phyloP scores from a whole-genome alignment of 2,329 filamentous ascomycete genomes.

The Aspergillus pseudonomiae region DNA sequence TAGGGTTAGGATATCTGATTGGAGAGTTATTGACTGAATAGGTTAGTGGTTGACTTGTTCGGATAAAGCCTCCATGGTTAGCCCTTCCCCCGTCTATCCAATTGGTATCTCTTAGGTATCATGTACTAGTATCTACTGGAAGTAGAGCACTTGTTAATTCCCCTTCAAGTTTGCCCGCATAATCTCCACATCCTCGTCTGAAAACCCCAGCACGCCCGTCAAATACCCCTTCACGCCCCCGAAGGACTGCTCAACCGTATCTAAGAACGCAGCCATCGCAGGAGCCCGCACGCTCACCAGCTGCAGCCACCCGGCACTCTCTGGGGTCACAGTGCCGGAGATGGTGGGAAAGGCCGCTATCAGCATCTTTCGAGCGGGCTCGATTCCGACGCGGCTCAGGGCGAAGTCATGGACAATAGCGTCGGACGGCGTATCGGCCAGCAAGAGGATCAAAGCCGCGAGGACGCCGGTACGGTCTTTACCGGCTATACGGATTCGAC shows the following conservation, averaged over 20 bases:
- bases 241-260: slow-evolving; percentile 24
- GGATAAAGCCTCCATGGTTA: too few species aligned
- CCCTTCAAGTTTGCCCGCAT: slow-evolving; percentile 26
- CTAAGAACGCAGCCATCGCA: slow-evolving; percentile 31
- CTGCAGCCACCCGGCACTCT: slow-evolving; percentile 28
- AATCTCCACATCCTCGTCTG: slow-evolving; percentile 18
- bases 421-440: slow-evolving; percentile 63
- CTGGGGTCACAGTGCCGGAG: slow-evolving; percentile 21
- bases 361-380: slow-evolving; percentile 27
- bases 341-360: slow-evolving; percentile 21
- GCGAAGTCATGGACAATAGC: slow-evolving; percentile 68
- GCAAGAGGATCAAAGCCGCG: slow-evolving; percentile 66
- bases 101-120: too few species aligned
- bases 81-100: not conserved
- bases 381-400: slow-evolving; percentile 29
- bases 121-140: too few species aligned
- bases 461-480: slow-evolving; percentile 78
- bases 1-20: too few species aligned
- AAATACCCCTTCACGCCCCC: slow-evolving; percentile 28
- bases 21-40: too few species aligned
- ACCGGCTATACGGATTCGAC: slow-evolving; percentile 58
- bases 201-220: slow-evolving; percentile 26
- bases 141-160: not conserved
- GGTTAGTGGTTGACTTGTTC: too few species aligned
- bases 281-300: slow-evolving; percentile 28